Base-by-base conservation (phyloP, 768 basidiomycete species). In the Termitomyces sp. region DNA sequence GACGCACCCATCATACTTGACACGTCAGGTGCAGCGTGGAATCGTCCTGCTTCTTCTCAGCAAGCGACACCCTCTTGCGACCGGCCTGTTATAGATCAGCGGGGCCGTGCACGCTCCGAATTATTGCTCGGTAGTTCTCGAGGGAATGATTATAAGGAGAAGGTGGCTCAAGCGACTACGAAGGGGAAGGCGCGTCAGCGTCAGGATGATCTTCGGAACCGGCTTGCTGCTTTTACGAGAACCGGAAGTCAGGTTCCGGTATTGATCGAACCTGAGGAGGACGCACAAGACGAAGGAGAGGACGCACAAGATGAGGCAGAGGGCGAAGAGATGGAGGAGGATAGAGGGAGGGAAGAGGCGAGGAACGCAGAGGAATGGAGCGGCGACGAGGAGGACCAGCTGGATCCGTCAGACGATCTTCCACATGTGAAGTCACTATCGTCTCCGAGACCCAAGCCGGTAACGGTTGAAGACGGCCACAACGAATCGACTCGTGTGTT, bases 181-280 rank as follows among this genome's bases (percentile, higher is more conserved):
- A 36, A 38, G 25, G 23, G 9, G n/a, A 36, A 49, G 22, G 31
- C 5, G 31, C 16, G 50, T 20, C n/a, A 40, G 23, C 51, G 43
- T 11, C 61, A 48, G n/a, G 64, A 69, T 55, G 72, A 64, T 31
- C 67, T 89, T 49, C 73, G 79, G 52, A 73, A 68, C 48, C 76
- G 67, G 48, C 62, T 91, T 53, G 75, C 70, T 41, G 76, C 69
- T 11, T 89, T 85, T 69, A 77, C 84, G 11, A 73, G 82, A 58
- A 65, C 64, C 33, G 83, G 82, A 36, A 77, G 74, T 56, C 75
- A 71, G 41, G 23, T 62, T 18, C 56, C 58, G 25, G 56, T 29
- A 36, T 29, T 9, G 3, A 57, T 62, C 2, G 53, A 63, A 38
- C 58, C 56, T 9, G 63, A 60, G 16, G 59, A 64, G n/a, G 53